Evolutionary conservation across 129 eudicot species (phyloP).

Genomic region (Arctium minus): DNA sequence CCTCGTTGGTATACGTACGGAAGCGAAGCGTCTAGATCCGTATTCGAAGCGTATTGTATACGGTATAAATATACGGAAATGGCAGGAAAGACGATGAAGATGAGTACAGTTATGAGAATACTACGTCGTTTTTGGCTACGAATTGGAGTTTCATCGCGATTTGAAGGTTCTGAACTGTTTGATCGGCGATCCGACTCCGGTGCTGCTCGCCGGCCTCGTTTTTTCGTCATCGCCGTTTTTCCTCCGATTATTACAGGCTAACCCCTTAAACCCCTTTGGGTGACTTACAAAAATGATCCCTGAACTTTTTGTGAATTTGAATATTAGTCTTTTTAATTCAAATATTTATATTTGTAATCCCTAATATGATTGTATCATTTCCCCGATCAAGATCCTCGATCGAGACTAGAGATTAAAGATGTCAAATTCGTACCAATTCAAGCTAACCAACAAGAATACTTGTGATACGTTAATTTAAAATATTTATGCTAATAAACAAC

Average conservation of each 20-base stretch:
- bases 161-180: conserved; percentile 22
- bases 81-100: conserved; percentile 40
- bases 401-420: background rate
- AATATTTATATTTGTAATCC: background rate
- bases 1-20: conserved; percentile 43
- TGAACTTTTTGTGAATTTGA: background rate
- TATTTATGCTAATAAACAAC: no score
- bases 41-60: conserved; percentile 6
- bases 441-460: background rate
- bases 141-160: background rate
- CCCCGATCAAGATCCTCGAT: background rate
- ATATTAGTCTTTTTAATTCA: background rate
- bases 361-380: background rate
- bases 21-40: conserved; percentile 12
- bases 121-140: conserved; percentile 4
- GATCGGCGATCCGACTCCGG: conserved; percentile 34
- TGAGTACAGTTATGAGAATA: background rate
- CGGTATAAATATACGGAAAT: conserved; percentile 54
- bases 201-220: conserved; percentile 38
- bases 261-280: background rate
- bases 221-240: conserved; percentile 42
- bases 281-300: conserved; percentile 1
- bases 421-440: background rate
- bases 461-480: no score
- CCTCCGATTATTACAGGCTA: conserved; percentile 6